Evolutionary conservation across 805 yeast genomes (phyloP), one percentile per base, ranked within the genome.

Genomic region (Brettanomyces bruxellensis): DNA sequence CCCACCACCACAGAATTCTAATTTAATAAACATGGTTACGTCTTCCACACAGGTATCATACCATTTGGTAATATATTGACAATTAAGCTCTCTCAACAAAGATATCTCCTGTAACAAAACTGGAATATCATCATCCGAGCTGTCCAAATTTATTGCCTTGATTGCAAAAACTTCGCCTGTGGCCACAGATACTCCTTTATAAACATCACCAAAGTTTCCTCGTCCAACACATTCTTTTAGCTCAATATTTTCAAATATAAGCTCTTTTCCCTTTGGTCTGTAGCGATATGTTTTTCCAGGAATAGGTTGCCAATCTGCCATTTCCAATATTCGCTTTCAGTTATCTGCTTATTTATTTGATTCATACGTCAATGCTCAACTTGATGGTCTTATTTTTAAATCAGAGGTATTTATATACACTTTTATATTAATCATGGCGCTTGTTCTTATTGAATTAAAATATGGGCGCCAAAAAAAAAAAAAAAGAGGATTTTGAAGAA

Each of bases 1-100:
- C 0, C 97, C 96, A 28, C 95, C 97, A 11, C 91, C 96, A 64
- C 98, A 93, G 59, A 76, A 88, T 61, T 91, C 99, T 96, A 93
- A 87, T 4, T 83, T 83, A 42, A 91, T 86, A 83, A 89, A 90
- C 78, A 93, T 78, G 5, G 78, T 72, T 39, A 79, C 78, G 40
- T 79, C 87, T 40, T 72, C 69, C 4, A 83, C 62, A 56, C 79
- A 76, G 1, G 96, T 80, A 42, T 79, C 81, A 55, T 68, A 72
- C 58, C 81, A 80, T 38, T 72, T 71, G 2, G 93, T 87, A 45
- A 93, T 79, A 55, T 75, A 77, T 1, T 76, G 76, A n/a, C 83
- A 78, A 43, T 71, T 71, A 47, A 90, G 64, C 43, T 79, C 79
- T 22, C 86, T 77, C 25, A 93, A 67, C 51, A 90, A 79, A 44